Conservation (phyloP, 2,329 filamentous ascomycete genomes). For the Ceratocystis huliohia region DNA sequence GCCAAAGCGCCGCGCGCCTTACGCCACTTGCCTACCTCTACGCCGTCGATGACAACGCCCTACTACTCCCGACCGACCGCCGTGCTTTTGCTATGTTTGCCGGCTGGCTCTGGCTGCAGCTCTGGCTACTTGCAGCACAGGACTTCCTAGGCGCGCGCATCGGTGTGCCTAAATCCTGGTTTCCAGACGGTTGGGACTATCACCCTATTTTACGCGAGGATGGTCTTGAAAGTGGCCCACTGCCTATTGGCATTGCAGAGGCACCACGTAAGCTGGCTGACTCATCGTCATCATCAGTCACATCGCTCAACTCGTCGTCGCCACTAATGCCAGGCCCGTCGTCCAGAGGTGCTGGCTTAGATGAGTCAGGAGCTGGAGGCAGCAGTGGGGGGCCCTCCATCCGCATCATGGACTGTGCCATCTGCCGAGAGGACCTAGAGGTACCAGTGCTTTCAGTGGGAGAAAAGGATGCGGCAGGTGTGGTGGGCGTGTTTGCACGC, state of each 20-base stretch:
- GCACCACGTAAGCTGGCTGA: slow-evolving; percentile 9
- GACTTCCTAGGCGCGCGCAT: slow-evolving; percentile 81
- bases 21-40: slow-evolving; percentile 81
- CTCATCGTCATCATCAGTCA: neutral
- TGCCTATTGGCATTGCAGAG: slow-evolving; percentile 58
- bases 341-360: slow-evolving; percentile 23
- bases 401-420: slow-evolving; percentile 73
- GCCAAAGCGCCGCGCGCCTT: slow-evolving; percentile 66
- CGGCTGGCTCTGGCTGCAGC: slow-evolving; percentile 78
- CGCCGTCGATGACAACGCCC: slow-evolving; percentile 59
- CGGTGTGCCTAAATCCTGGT: slow-evolving; percentile 58
- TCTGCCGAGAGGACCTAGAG: slow-evolving; percentile 84
- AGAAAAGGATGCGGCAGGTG: slow-evolving; percentile 29
- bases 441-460: slow-evolving; percentile 63
- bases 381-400: slow-evolving; percentile 26
- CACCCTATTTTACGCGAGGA: slow-evolving; percentile 80
- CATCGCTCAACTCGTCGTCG: slow-evolving; percentile 27
- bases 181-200: slow-evolving; percentile 79
- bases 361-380: slow-evolving; percentile 22
- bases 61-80: slow-evolving; percentile 61
- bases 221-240: slow-evolving; percentile 60
- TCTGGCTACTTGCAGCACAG: slow-evolving; percentile 65
- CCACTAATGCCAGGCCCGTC: slow-evolving; percentile 26
- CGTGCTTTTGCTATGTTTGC: slow-evolving; percentile 49
- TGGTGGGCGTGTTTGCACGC: slow-evolving; percentile 60